Conservation (phyloP, 768 basidiomycete species). For the Lactarius evosmus region DNA sequence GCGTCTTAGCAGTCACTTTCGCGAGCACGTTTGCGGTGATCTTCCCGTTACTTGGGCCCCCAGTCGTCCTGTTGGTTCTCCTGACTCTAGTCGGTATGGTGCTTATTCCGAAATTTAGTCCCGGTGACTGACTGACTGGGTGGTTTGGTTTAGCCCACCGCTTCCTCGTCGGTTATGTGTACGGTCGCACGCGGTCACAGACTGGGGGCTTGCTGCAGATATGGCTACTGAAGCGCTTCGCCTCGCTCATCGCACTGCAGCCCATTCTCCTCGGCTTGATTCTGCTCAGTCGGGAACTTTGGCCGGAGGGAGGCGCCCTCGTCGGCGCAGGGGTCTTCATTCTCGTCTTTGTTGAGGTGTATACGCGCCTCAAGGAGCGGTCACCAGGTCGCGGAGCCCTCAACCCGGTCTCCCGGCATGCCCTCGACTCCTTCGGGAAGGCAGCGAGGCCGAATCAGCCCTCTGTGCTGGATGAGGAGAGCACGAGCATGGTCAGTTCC, state of each 20-base stretch:
- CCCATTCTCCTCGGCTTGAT: slow-evolving; percentile 74
- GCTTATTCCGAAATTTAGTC: neutral
- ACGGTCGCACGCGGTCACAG: slow-evolving; percentile 66
- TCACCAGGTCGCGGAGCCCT: slow-evolving; percentile 49
- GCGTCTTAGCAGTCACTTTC: slow-evolving; percentile 65
- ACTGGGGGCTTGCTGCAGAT: slow-evolving; percentile 73
- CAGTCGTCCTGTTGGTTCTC: slow-evolving; percentile 60
- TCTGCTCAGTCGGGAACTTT: slow-evolving; percentile 60
- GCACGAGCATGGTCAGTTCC: slow-evolving; percentile 46
- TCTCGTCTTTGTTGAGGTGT: slow-evolving; percentile 58
- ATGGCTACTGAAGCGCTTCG: slow-evolving; percentile 72
- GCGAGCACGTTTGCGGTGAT: slow-evolving; percentile 70
- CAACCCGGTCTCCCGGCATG: slow-evolving; percentile 53
- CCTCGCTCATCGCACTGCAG: slow-evolving; percentile 66
- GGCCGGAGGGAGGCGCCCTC: slow-evolving; percentile 69
- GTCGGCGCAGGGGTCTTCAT: slow-evolving; percentile 52
- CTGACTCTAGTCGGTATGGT: slow-evolving; percentile 62
- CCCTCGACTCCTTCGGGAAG: slow-evolving; percentile 51
- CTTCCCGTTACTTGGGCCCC: slow-evolving; percentile 74
- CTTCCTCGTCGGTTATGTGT: slow-evolving; percentile 75
- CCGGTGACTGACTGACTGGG: neutral
- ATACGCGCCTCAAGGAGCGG: slow-evolving; percentile 49
- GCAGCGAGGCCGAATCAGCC: slow-evolving; percentile 42
- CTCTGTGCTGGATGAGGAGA: slow-evolving; percentile 47
- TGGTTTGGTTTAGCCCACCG: slow-evolving; percentile 62